Conservation (phyloP, 345 rosid species). For the Toxicodendron radicans region DNA sequence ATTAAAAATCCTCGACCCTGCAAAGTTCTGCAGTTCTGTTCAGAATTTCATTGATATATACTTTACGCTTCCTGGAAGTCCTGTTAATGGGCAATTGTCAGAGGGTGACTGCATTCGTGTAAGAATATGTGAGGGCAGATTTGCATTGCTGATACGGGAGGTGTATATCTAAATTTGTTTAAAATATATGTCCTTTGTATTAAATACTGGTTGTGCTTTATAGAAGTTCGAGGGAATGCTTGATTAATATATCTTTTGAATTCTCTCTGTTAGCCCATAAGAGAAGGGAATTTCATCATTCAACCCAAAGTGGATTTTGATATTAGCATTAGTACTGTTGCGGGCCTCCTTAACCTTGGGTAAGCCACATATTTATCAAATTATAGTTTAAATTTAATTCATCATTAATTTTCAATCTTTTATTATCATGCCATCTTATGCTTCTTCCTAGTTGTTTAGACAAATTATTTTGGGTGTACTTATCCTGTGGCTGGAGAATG, state of each 20-base stretch:
- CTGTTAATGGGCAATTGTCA: conserved; percentile 74
- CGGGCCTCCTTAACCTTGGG: conserved; percentile 99
- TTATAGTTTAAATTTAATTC: neutral
- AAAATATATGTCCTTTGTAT: conserved; percentile 9
- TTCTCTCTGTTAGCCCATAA: conserved; percentile 66
- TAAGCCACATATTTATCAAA: conserved; percentile 36
- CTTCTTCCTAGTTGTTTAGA: neutral
- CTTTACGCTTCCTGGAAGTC: conserved; percentile 83
- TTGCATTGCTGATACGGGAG: conserved; percentile 96
- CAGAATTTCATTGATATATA: conserved; percentile 95
- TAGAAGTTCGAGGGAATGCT: conserved; percentile 13
- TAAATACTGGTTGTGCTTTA: conserved; percentile 17
- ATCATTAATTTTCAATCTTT: conserved; percentile 15
- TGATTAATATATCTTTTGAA: conserved; percentile 25
- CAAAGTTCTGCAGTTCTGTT: conserved; percentile 82
- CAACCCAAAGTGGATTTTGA: conserved; percentile 99
- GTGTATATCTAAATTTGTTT: conserved; percentile 40
- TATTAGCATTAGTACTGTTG: conserved; percentile 94
- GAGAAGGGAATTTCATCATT: conserved; percentile 98
- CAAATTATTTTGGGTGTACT: neutral
- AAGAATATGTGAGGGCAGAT: conserved; percentile 98
- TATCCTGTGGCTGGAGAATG: neutral
- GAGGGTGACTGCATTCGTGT: conserved; percentile 98
- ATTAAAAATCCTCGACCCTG: conserved; percentile 74
- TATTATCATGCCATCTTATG: conserved; percentile 1